Percentiles rank a stretch among this genome's conserved stretches.
phyloP scores from a whole-genome alignment of 176 grass and related monocot genomes.

The Stipa capillata region DNA sequence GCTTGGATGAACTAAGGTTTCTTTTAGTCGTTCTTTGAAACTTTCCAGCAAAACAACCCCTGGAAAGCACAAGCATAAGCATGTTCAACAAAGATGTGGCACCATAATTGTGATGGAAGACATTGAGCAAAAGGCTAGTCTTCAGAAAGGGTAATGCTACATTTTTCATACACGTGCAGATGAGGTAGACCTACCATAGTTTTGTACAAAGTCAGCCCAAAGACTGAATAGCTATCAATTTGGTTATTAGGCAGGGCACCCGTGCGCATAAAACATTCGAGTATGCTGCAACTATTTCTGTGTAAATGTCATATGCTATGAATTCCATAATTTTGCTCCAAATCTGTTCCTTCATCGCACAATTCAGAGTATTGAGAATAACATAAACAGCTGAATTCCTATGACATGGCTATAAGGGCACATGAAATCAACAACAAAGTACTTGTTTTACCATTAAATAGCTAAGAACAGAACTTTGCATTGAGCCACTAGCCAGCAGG shows the following conservation, averaged over 20 bases:
- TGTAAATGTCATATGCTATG: not conserved
- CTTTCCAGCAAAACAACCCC: constrained; percentile 49
- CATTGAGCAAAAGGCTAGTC: not conserved
- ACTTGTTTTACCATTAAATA: too few species aligned
- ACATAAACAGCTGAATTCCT: not conserved
- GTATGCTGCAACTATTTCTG: not conserved
- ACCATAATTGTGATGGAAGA: not conserved
- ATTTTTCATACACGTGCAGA: not conserved
- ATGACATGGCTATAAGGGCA: not conserved
- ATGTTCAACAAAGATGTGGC: not conserved
- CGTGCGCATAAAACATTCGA: too few species aligned
- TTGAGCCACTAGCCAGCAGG: not conserved
- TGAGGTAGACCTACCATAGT: not conserved
- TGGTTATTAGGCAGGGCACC: too few species aligned
- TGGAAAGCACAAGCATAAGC: constrained; percentile 8
- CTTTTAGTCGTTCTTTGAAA: not conserved
- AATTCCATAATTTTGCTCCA: not conserved
- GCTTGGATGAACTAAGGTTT: not conserved
- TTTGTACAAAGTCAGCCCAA: not conserved
- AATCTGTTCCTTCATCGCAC: not conserved
- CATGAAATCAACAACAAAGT: not conserved
- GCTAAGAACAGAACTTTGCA: not conserved
- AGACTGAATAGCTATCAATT: not conserved
- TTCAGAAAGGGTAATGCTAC: not conserved
- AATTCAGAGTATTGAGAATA: not conserved